Evolutionary conservation across 2,329 filamentous ascomycete genomes (phyloP).

Genomic region (Exophiala oligosperma): DNA sequence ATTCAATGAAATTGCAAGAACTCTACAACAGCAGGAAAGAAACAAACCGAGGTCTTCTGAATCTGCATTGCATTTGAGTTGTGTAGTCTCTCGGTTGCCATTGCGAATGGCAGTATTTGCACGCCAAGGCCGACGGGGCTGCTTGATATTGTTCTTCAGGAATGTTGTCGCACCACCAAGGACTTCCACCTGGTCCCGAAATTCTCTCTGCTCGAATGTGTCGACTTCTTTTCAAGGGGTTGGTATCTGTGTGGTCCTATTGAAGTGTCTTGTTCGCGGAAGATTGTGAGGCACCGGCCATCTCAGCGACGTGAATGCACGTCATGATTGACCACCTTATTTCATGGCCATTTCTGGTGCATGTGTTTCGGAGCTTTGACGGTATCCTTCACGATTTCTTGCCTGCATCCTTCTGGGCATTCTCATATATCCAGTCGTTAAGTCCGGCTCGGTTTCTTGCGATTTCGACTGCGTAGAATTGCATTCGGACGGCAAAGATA

Average conservation of each 20-base stretch:
- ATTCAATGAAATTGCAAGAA: background rate
- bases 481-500: slow-evolving; percentile 84
- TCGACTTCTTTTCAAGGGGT: background rate
- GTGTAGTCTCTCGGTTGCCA: background rate
- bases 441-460: slow-evolving; percentile 78
- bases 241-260: background rate
- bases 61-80: background rate
- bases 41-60: background rate
- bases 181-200: no score
- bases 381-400: slow-evolving; percentile 32
- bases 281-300: no score
- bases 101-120: background rate
- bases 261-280: no score
- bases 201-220: background rate
- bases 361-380: no score
- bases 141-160: slow-evolving; percentile 34
- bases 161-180: slow-evolving; percentile 15
- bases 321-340: no score
- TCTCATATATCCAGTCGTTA: slow-evolving; percentile 97
- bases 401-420: slow-evolving; percentile 63
- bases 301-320: no score
- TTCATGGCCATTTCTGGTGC: no score
- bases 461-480: slow-evolving; percentile 79
- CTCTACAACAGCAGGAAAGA: background rate
- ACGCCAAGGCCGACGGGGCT: slow-evolving; percentile 2